Evolutionary conservation across 1,284 basidiomycete species (phyloP), one percentile per base, ranked within the genome.

Genomic region (Quambalaria eucalypti): DNA sequence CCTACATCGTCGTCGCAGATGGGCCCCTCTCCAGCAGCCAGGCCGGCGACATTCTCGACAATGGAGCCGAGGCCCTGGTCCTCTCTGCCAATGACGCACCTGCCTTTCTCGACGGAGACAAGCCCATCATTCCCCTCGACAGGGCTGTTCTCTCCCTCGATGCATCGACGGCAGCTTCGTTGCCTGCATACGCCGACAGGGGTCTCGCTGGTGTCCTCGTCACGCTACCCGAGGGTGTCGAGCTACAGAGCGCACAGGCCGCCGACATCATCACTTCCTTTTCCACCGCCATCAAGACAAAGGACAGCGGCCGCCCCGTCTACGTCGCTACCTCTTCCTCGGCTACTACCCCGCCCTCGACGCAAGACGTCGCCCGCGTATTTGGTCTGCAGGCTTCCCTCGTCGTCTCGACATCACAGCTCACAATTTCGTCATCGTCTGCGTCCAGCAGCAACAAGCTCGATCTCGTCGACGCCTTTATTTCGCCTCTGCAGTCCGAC

Each of bases 401-500:
- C 40, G 54, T 71, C 30, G 64, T 65, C 19, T 56, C 59, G n/a
- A 72, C 65, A 26, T 58, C 64, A 9, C 49, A 57, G 12, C 62
- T 73, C n/a, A 54, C 28, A 3, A 28, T 56, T 12, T 7, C 50
- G 31, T 57, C 52, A 3, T 57, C 48, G 48, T n/a, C n/a, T n/a
- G 59, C 1, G 54, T 58, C 10, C 36, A 56, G 21, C 50, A 60
- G 42, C 12, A 61, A 51, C 31, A 66, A 58, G 55, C 57, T 75
- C 33, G 71, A 73, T 52, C 57, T 71, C 29, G 61, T 67, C 26
- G 67, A 65, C 21, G 69, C 69, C 9, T 62, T 74, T 44, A 48
- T 71, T 19, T 59, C 89, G 0, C 82, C 86, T 2, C 77, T 97
- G 52, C 78, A 80, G 19, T 90, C 91, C 1, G 95, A 99, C 77